phyloP scores from a whole-genome alignment of 2,329 filamentous ascomycete genomes.

The Apiospora sp. region DNA sequence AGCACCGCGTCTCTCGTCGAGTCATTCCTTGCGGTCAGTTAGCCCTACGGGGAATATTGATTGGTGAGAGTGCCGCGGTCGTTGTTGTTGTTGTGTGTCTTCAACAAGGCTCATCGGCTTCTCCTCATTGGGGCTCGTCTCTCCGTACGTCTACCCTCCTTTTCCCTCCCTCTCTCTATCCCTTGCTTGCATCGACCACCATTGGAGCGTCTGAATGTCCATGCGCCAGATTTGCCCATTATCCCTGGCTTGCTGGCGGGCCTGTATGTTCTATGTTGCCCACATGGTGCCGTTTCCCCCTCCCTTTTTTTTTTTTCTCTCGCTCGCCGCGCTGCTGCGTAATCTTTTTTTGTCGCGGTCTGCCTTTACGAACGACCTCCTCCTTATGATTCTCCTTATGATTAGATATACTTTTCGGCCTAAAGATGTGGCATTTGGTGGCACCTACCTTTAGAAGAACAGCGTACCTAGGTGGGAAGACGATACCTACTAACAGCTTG shows the following conservation, averaged over 20 bases:
- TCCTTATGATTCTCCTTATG: conserved; percentile 5
- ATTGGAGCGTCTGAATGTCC: neutral
- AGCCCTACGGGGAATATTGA: neutral
- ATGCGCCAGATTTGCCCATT: neutral
- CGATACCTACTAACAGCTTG: neutral
- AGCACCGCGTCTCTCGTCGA: neutral
- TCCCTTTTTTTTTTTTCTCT: neutral
- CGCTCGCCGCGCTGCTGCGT: too few relatives aligned
- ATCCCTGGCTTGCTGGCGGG: neutral
- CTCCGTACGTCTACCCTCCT: neutral
- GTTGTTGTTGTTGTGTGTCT: neutral
- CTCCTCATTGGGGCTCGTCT: neutral
- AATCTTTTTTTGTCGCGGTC: neutral
- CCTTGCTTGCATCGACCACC: neutral
- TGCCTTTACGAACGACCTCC: neutral
- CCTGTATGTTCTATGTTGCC: neutral
- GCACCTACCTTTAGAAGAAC: neutral
- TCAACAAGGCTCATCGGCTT: neutral
- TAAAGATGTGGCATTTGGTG: neutral
- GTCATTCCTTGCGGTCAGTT: neutral
- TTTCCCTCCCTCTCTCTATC: neutral
- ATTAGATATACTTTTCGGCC: neutral
- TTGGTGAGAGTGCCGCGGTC: neutral
- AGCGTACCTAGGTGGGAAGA: neutral
- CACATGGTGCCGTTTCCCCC: neutral